These are phyloP conservation scores for Uncinocarpus reesii DNA, from an alignment of 2,329 filamentous ascomycete species.

Conservation along the genomic window DNA sequence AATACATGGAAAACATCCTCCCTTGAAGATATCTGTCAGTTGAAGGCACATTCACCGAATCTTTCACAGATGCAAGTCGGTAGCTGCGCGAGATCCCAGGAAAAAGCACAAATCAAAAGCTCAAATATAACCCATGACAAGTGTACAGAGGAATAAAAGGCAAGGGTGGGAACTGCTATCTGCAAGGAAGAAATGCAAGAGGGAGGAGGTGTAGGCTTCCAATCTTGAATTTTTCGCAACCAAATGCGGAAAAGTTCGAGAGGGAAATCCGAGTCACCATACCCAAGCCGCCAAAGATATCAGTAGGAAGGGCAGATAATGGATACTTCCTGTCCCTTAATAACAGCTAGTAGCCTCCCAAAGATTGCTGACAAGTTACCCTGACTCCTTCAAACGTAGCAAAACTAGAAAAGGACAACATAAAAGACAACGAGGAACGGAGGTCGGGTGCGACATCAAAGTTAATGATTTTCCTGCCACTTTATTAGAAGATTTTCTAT, in stretches of 20 bases:
- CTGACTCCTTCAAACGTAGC: conserved; percentile 8
- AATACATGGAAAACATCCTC: conserved; percentile 4
- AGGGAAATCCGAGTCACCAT: conserved; percentile 21
- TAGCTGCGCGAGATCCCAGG: background rate
- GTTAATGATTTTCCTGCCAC: background rate
- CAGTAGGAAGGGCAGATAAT: conserved; percentile 17
- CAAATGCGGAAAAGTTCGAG: conserved; percentile 12
- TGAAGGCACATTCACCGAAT: background rate
- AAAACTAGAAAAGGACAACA: conserved; percentile 12
- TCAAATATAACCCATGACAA: background rate
- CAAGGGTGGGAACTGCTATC: conserved; percentile 1
- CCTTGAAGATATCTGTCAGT: conserved; percentile 4
- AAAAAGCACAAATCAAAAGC: background rate
- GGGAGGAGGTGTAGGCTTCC: conserved; percentile 10
- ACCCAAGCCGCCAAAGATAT: conserved; percentile 19
- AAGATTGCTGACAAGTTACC: conserved; percentile 18
- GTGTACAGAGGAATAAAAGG: background rate
- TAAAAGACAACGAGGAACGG: background rate
- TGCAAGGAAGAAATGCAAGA: conserved; percentile 7
- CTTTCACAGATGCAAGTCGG: background rate
- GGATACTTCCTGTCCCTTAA: conserved; percentile 4
- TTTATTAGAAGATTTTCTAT: background rate
- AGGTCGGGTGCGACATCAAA: background rate
- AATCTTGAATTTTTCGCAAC: conserved; percentile 11
- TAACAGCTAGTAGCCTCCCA: conserved; percentile 19